These are phyloP conservation scores for Chalciporus piperatus DNA, from an alignment of 768 basidiomycete species.

Conservation along the genomic window DNA sequence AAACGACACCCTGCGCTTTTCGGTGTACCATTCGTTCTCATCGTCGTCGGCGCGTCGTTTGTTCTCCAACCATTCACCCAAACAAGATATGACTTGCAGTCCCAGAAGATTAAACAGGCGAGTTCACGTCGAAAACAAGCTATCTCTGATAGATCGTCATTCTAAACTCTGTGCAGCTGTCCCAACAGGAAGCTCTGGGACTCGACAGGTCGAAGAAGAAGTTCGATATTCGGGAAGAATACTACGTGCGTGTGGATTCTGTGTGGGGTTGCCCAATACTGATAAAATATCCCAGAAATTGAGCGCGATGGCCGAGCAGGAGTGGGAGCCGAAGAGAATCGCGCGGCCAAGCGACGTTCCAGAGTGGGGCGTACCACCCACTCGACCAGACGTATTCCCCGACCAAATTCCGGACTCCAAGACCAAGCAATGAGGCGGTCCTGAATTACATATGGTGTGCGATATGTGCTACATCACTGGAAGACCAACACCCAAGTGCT, in stretches of 20 bases:
- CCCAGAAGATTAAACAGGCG: slow-evolving; percentile 73
- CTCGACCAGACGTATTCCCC: slow-evolving; percentile 30
- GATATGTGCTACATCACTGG: too few species aligned
- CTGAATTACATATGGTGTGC: too few species aligned
- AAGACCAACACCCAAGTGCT: too few species aligned
- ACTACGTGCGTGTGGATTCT: slow-evolving; percentile 67
- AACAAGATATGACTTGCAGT: slow-evolving; percentile 86
- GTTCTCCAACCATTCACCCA: slow-evolving; percentile 82
- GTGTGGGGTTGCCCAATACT: background rate
- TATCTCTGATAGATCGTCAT: background rate
- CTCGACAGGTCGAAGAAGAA: slow-evolving; percentile 69
- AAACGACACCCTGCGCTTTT: slow-evolving; percentile 70
- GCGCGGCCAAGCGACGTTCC: slow-evolving; percentile 82
- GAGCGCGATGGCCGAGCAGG: slow-evolving; percentile 57
- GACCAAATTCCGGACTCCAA: slow-evolving; percentile 15
- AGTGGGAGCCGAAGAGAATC: slow-evolving; percentile 89
- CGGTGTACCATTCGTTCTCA: slow-evolving; percentile 80
- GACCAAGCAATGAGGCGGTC: slow-evolving; percentile 1
- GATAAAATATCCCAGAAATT: slow-evolving; percentile 43
- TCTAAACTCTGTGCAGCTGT: slow-evolving; percentile 43
- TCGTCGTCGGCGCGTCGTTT: slow-evolving; percentile 86
- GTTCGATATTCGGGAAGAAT: slow-evolving; percentile 93
- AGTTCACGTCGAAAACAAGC: slow-evolving; percentile 6
- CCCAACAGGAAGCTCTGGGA: slow-evolving; percentile 75
- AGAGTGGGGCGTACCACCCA: slow-evolving; percentile 88